These are phyloP conservation scores for Sugiyamaella pinicola DNA, from an alignment of 1,139 yeast genomes.

Conservation along the genomic window DNA sequence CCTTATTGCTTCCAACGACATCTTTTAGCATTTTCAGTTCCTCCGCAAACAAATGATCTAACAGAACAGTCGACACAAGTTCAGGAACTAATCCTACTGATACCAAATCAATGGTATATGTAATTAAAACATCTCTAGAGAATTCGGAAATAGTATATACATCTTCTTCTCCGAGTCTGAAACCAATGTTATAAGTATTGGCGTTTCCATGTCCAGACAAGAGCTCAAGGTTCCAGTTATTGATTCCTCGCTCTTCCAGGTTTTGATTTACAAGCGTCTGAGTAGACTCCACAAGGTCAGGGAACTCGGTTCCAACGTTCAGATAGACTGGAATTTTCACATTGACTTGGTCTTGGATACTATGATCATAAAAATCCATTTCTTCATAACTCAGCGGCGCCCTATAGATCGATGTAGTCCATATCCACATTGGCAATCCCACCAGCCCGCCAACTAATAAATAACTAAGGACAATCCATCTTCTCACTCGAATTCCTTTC, in stretches of 20 bases:
- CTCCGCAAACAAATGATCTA: constrained; percentile 55
- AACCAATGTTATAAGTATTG: constrained; percentile 38
- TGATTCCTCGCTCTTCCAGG: constrained; percentile 33
- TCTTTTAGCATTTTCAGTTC: constrained; percentile 47
- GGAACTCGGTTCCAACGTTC: constrained; percentile 40
- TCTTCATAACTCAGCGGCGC: constrained; percentile 68
- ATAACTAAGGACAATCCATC: constrained; percentile 18
- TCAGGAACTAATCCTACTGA: constrained; percentile 62
- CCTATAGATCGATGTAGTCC: constrained; percentile 71
- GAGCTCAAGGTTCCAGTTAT: constrained; percentile 38
- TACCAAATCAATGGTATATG: constrained; percentile 53
- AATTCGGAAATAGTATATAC: constrained; percentile 42
- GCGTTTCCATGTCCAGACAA: constrained; percentile 35
- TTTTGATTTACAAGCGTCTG: constrained; percentile 46
- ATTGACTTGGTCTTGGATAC: constrained; percentile 44
- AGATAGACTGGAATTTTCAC: constrained; percentile 62
- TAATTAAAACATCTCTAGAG: constrained; percentile 50
- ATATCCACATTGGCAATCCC: constrained; percentile 75
- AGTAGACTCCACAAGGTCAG: constrained; percentile 51
- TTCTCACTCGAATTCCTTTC: constrained; percentile 8
- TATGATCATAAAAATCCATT: constrained; percentile 49
- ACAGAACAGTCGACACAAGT: constrained; percentile 57
- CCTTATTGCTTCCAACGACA: constrained; percentile 15
- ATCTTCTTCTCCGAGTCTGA: constrained; percentile 40
- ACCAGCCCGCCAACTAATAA: constrained; percentile 38